Evolutionary conservation across 2,329 filamentous ascomycete genomes (phyloP).

Genomic region (Xylariaceae sp.): DNA sequence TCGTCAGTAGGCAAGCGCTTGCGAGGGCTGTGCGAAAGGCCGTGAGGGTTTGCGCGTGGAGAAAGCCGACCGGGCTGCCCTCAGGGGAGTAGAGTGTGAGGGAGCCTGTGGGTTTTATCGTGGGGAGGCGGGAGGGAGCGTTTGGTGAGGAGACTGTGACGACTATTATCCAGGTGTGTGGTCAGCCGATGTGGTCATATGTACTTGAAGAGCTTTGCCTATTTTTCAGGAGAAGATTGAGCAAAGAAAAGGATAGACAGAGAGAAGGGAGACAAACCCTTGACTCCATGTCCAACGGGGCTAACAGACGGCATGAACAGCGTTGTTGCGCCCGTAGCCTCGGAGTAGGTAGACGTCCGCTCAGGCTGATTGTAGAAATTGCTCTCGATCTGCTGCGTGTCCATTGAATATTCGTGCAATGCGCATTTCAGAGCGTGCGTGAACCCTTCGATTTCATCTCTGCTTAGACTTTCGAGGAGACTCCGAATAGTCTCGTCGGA

Average conservation of each 20-base stretch:
- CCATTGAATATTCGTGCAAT: slow-evolving; percentile 60
- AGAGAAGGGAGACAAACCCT: slow-evolving; percentile 42
- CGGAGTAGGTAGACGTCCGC: slow-evolving; percentile 46
- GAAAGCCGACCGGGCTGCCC: slow-evolving; percentile 61
- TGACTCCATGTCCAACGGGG: slow-evolving; percentile 61
- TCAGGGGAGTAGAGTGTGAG: slow-evolving; percentile 64
- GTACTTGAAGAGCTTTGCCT: not conserved
- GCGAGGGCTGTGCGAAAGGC: slow-evolving; percentile 76
- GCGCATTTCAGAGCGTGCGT: slow-evolving; percentile 46
- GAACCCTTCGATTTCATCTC: slow-evolving; percentile 51
- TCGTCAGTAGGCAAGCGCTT: slow-evolving; percentile 61
- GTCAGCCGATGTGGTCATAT: not conserved
- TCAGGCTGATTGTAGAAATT: slow-evolving; percentile 53
- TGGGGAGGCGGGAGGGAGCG: slow-evolving; percentile 27
- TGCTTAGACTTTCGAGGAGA: slow-evolving; percentile 50
- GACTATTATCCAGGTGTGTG: slow-evolving; percentile 38
- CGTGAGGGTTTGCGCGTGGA: slow-evolving; percentile 71
- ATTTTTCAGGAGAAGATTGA: not conserved
- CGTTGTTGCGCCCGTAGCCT: slow-evolving; percentile 52
- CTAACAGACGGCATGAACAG: slow-evolving; percentile 72
- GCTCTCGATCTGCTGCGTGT: slow-evolving; percentile 41
- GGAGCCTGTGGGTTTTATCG: slow-evolving; percentile 56
- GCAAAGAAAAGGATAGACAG: not conserved
- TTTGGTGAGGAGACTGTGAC: slow-evolving; percentile 55
- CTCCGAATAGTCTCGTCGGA: slow-evolving; percentile 53